Conservation (phyloP, 805 yeast species). For the Suhomyces xylopsoci region DNA sequence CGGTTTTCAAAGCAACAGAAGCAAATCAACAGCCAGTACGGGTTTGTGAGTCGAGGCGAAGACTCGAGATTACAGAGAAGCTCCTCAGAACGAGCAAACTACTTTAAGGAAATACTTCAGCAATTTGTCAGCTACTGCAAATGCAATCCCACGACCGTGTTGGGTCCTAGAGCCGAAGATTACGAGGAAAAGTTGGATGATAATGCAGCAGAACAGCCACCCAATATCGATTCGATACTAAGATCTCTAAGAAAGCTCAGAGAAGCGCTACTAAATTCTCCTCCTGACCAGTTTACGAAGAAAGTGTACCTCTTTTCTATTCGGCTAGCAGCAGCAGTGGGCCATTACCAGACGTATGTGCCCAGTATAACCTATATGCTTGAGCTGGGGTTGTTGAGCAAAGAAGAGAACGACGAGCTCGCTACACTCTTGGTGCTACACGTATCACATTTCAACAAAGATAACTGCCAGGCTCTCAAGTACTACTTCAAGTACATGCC, state of each 20-base stretch:
- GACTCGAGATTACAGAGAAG: constrained; percentile 47
- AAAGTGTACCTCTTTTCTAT: constrained; percentile 50
- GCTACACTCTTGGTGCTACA: constrained; percentile 45
- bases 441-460: constrained; percentile 37
- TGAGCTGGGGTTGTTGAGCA: constrained; percentile 18
- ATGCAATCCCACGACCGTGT: constrained; percentile 12
- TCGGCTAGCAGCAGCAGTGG: constrained; percentile 42
- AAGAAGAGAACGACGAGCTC: constrained; percentile 37
- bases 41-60: constrained; percentile 61
- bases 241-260: constrained; percentile 47
- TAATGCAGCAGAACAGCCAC: neutral
- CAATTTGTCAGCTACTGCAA: constrained; percentile 30
- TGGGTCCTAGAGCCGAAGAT: constrained; percentile 10
- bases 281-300: constrained; percentile 37
- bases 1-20: neutral
- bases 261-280: constrained; percentile 48
- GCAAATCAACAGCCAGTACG: constrained; percentile 26
- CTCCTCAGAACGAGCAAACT: constrained; percentile 37
- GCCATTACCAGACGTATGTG: constrained; percentile 52
- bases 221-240: constrained; percentile 25
- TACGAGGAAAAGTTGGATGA: constrained; percentile 5
- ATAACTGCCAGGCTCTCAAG: constrained; percentile 28
- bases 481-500: constrained; percentile 26
- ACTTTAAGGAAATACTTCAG: constrained; percentile 36
- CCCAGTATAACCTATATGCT: constrained; percentile 50